phyloP scores from a whole-genome alignment of 2,329 filamentous ascomycete species.

The Aspergillus tamarii region DNA sequence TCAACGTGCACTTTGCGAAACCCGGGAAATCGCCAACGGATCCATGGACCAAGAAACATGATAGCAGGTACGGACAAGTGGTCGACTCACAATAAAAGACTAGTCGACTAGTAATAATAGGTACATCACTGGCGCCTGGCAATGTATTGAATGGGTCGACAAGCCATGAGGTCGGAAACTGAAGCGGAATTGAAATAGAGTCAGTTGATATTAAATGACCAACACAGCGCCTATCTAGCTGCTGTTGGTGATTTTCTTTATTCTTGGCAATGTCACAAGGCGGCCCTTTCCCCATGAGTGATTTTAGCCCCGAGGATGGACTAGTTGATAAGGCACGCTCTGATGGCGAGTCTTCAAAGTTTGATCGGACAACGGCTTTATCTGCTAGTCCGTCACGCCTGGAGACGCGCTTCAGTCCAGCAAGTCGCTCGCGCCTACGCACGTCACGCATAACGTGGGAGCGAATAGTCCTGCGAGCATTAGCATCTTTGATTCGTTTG shows the following conservation, averaged over 20 bases:
- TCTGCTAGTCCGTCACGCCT: slow-evolving; percentile 29
- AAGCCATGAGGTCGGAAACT: slow-evolving; percentile 29
- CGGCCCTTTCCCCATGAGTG: neutral
- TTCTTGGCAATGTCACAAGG: neutral
- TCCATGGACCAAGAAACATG: neutral
- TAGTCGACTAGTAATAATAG: slow-evolving; percentile 31
- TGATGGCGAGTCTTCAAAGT: slow-evolving; percentile 11
- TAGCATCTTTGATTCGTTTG: slow-evolving; percentile 43
- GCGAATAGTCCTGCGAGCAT: slow-evolving; percentile 44
- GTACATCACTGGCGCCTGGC: slow-evolving; percentile 31
- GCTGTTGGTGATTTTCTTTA: neutral
- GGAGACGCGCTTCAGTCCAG: slow-evolving; percentile 40
- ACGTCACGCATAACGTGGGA: slow-evolving; percentile 50
- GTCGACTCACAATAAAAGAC: slow-evolving; percentile 38
- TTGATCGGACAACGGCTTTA: slow-evolving; percentile 15
- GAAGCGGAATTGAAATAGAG: slow-evolving; percentile 19
- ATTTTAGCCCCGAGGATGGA: slow-evolving; percentile 9
- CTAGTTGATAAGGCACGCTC: slow-evolving; percentile 19
- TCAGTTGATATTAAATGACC: slow-evolving; percentile 20
- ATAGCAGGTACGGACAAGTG: neutral
- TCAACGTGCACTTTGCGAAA: neutral
- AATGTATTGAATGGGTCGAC: slow-evolving; percentile 40
- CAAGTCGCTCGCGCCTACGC: slow-evolving; percentile 43
- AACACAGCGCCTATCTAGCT: slow-evolving; percentile 18
- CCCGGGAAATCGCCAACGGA: neutral